A percentile compares a stretch with the other conserved stretches of the same genome.
Evolutionary conservation across 495 filamentous ascomycete genomes (phyloP).

Genomic region (Astrothelium subdiscretum): DNA sequence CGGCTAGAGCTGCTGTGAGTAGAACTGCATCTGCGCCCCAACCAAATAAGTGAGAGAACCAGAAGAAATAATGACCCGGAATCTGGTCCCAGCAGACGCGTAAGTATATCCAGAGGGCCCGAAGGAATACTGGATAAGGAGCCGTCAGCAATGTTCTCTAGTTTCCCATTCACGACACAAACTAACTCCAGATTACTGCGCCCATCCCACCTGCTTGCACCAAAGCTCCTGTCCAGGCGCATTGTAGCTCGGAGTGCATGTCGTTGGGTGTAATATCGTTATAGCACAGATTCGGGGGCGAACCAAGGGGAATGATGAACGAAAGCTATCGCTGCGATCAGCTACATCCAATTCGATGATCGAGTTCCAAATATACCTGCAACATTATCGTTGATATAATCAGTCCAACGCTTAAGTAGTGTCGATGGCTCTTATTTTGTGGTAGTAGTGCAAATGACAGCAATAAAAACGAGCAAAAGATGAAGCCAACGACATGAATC

Average conservation of each 20-base stretch:
- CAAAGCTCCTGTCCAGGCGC: constrained; percentile 27
- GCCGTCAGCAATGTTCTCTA: background rate
- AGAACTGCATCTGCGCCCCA: constrained; percentile 19
- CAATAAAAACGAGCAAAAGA: constrained; percentile 27
- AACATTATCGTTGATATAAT: constrained; percentile 23
- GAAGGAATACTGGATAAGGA: constrained; percentile 21
- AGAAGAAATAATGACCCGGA: constrained; percentile 20
- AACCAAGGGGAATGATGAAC: constrained; percentile 25
- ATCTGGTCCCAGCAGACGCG: constrained; percentile 29
- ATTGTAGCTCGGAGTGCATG: constrained; percentile 21
- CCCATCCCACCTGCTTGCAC: constrained; percentile 22
- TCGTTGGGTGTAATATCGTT: constrained; percentile 29
- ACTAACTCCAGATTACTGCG: constrained; percentile 22
- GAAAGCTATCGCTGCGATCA: constrained; percentile 16
- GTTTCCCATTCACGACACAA: background rate
- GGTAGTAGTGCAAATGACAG: constrained; percentile 27
- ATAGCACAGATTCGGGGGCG: constrained; percentile 21
- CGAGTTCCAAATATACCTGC: constrained; percentile 9
- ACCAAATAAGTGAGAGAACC: constrained; percentile 18
- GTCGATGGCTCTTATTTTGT: constrained; percentile 19
- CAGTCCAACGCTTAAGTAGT: constrained; percentile 27
- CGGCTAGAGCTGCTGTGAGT: constrained; percentile 15
- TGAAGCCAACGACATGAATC: constrained; percentile 23
- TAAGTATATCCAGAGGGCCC: constrained; percentile 28
- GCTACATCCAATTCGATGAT: background rate